phyloP scores from a whole-genome alignment of 257 asterid species.

The Verbena officinalis region DNA sequence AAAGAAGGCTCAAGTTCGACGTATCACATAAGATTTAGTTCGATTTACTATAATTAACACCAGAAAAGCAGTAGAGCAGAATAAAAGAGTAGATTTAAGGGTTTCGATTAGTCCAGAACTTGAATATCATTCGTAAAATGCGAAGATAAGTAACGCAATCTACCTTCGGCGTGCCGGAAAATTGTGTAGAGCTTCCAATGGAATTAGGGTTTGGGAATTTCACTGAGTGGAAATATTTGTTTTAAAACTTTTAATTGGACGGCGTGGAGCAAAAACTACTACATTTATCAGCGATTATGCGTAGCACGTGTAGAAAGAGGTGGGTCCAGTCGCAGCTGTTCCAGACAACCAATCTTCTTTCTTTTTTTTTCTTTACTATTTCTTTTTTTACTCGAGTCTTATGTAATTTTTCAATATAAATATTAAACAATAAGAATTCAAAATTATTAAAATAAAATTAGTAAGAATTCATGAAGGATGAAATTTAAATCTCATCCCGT shows the following conservation, averaged over 20 bases:
- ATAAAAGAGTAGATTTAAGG: not conserved
- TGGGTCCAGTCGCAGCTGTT: no score
- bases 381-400: no score
- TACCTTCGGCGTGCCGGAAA: not conserved
- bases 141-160: not conserved
- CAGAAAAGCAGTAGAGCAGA: not conserved
- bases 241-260: not conserved
- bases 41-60: not conserved
- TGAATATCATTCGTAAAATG: not conserved
- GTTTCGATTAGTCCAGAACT: not conserved
- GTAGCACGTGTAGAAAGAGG: not conserved
- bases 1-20: not conserved
- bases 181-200: not conserved
- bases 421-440: no score
- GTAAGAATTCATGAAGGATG: no score
- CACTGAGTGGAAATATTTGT: not conserved
- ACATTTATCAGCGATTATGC: not conserved
- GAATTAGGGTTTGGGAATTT: constrained; percentile 22
- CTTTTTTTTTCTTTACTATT: no score
- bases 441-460: no score
- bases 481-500: no score
- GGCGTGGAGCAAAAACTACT: not conserved
- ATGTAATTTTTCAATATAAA: no score
- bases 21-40: not conserved
- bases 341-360: no score